Conservation (phyloP, 2,329 filamentous ascomycete species). For the Alternaria angustiovoidea region DNA sequence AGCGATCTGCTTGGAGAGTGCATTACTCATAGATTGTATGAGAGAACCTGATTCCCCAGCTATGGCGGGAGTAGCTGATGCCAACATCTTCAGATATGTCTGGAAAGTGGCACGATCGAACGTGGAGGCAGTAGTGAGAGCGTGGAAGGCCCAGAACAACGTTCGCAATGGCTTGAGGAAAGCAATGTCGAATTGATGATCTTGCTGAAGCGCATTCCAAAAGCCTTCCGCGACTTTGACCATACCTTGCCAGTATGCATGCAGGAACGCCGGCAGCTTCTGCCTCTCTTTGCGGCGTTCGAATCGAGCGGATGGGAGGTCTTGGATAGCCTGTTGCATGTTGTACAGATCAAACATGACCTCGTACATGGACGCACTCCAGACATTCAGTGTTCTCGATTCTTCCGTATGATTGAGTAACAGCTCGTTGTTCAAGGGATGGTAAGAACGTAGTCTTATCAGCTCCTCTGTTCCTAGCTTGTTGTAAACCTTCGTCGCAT, state of each 20-base stretch:
- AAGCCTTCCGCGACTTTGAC: constrained; percentile 26
- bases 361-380: constrained; percentile 40
- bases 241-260: constrained; percentile 35
- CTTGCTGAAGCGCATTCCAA: constrained; percentile 16
- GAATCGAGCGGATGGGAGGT: constrained; percentile 40
- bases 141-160: constrained; percentile 61
- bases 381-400: constrained; percentile 15
- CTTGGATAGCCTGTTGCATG: constrained; percentile 42
- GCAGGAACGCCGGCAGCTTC: constrained; percentile 43
- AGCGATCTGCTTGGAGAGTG: constrained; percentile 35
- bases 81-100: constrained; percentile 58
- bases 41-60: constrained; percentile 11
- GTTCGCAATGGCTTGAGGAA: constrained; percentile 39
- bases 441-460: constrained; percentile 43
- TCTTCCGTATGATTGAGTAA: constrained; percentile 40
- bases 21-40: constrained; percentile 39
- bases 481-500: constrained; percentile 13
- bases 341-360: constrained; percentile 38
- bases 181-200: constrained; percentile 18
- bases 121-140: constrained; percentile 50
- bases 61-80: constrained; percentile 22
- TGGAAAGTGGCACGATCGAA: constrained; percentile 64
- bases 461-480: constrained; percentile 25
- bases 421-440: constrained; percentile 58
- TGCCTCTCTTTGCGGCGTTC: constrained; percentile 48